Evolutionary conservation across 2,329 filamentous ascomycete genomes (phyloP), one percentile per base, ranked within the genome.

Genomic region (Nannizziopsis arthrosporioides): DNA sequence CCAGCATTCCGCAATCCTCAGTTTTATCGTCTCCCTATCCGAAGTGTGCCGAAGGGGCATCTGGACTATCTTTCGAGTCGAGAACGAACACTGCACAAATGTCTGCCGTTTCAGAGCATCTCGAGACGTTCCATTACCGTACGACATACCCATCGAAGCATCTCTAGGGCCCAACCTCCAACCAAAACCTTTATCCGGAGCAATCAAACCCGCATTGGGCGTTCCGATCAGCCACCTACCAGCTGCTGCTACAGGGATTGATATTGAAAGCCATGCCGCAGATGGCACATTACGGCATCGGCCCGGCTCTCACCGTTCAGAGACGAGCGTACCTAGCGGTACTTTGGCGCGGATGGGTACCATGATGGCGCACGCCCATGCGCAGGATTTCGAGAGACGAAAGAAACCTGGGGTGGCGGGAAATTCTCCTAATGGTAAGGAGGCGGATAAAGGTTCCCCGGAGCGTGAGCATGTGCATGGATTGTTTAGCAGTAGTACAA

Each of bases 71-170:
- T 84, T 98, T 63, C 85, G 92, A 36, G 89, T 98, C 19, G 92
- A 98, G 66, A 98, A 98, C 64, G 92, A 98, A 59, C 92, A 98
- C 67, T 94, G 88, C 67, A 82, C 84, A 48, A 94, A 95, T 57
- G 90, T 98, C 1, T 78, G 81, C 14, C 81, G 86, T 55, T 93
- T 93, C 74, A 88, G 93, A 54, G 92, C 92, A 3, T 87, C 82
- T 1, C 77, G 90, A 48, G 89, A 95, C 58, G 77, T 94, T 0
- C 87, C 87, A 0, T 73, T 96, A 0, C 90, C 90, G 0, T 96
- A 95, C 62, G 74, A 78, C 10, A 42, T 76, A 11, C 57, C 65
- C 17, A 40, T 18, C 8, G 22, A 38, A 30, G 10, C 19, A 2
- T 43, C 19, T 34, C 6, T 18, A n/a, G 22, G 46, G 18, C 2